phyloP scores from a whole-genome alignment of 441 rosid species.

The Mallotus repandus region DNA sequence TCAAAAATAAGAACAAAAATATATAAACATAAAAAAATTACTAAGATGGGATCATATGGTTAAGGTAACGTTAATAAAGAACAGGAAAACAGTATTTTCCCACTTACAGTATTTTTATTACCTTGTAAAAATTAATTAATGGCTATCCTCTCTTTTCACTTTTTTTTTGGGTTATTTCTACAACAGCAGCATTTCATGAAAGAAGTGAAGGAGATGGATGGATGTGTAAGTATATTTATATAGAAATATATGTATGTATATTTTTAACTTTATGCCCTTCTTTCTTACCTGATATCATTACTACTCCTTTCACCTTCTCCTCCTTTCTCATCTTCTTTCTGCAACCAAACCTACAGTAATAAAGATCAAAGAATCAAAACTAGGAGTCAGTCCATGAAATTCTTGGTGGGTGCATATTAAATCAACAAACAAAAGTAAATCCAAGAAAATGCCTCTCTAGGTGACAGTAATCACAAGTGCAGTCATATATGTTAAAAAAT shows the following conservation, averaged over 20 bases:
- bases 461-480: constrained; percentile 35
- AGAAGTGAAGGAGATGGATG: constrained; percentile 21
- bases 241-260: neutral
- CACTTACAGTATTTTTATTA: constrained; percentile 33
- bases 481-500: constrained; percentile 22
- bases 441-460: constrained; percentile 15
- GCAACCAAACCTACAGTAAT: constrained; percentile 23
- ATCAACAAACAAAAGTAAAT: constrained; percentile 22
- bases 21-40: neutral
- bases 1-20: neutral
- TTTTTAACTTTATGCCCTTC: constrained; percentile 22
- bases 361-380: neutral
- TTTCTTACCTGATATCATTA: constrained; percentile 51
- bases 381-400: neutral
- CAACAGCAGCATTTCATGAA: constrained; percentile 40
- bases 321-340: constrained; percentile 21
- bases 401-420: constrained; percentile 34
- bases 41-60: constrained; percentile 36
- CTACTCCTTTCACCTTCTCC: constrained; percentile 31
- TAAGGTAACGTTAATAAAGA: constrained; percentile 49
- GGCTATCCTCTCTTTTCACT: constrained; percentile 30
- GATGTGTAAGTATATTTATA: neutral
- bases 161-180: constrained; percentile 28
- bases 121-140: constrained; percentile 27
- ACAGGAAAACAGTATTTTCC: constrained; percentile 42